Base-by-base conservation (phyloP, 805 yeast genomes). In the Ogataea paraovalis region DNA sequence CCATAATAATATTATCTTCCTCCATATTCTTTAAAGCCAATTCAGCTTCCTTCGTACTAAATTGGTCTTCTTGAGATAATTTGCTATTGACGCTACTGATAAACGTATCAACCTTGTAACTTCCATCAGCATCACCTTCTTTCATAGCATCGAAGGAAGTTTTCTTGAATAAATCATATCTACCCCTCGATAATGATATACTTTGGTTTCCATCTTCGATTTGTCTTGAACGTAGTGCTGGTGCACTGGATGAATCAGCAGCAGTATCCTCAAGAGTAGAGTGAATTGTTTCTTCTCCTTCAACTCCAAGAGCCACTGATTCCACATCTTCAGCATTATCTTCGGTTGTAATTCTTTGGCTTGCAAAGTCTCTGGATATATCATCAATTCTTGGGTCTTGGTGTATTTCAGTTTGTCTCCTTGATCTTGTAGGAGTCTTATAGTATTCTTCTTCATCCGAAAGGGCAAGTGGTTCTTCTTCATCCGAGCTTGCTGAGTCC, bases 111-210 rank as follows among this genome's bases (percentile, higher is more conserved):
- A 58, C 10, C 27, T 58, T 56, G 52, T 58, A 65, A 36, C 56
- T 71, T 32, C 74, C 79, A 19, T 67, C 71, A 4, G 75, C 66
- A 46, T 72, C 72, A 25, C 52, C 48, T 20, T 49, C 47, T 22
- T 48, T 42, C 57, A 77, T 67, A 39, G 80, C 64, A 21, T 62
- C 65, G 1, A 83, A 80, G 19, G 78, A 69, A 12, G 72, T 62
- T 49, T 72, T 69, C 19, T 74, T 72, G 57, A 81, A 74, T 27
- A 61, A 57, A n/a, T 67, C 69, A 44, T 72, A 67, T 53, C 88
- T 71, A 18, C 75, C 70, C 2, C 73, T 72, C 3, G 86, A 79
- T 18, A 82, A 71, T 9, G 43, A 52, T n/a, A 49, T 52, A 14
- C 41, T 51, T 37, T 50, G 52, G 23, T 50, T 49, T 21, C 49